Evolutionary conservation across 352 stramenopile genomes (phyloP).

Genomic region (Pythium grandisporangium): DNA sequence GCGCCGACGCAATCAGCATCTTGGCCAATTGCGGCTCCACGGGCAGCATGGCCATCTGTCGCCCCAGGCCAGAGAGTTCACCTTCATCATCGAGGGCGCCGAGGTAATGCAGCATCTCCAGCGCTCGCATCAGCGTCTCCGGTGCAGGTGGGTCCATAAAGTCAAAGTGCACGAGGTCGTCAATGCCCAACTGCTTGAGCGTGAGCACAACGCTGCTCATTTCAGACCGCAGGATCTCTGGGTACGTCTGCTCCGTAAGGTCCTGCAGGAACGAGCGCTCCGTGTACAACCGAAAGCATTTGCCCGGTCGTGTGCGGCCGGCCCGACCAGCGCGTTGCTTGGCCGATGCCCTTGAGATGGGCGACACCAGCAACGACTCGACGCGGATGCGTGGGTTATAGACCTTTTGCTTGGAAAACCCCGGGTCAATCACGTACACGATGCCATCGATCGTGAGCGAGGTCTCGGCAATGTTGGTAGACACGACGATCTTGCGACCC

Average conservation of each 20-base stretch:
- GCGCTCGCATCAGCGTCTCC: constrained; percentile 96
- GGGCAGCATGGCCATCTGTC: constrained; percentile 95
- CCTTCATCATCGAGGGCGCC: constrained; percentile 97
- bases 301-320: constrained; percentile 87
- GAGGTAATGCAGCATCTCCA: constrained; percentile 98
- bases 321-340: constrained; percentile 91
- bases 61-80: constrained; percentile 88
- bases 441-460: constrained; percentile 99
- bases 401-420: constrained; percentile 99
- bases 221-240: constrained; percentile 96
- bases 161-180: constrained; percentile 99
- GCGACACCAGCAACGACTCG: constrained; percentile 97
- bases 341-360: constrained; percentile 95
- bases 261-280: constrained; percentile 96
- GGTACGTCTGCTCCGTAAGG: constrained; percentile 98
- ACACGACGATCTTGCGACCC: constrained; percentile 96
- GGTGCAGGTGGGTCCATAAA: constrained; percentile 99
- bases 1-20: constrained; percentile 92
- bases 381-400: constrained; percentile 99
- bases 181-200: constrained; percentile 97
- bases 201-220: constrained; percentile 96
- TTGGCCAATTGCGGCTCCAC: constrained; percentile 97
- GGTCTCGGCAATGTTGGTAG: constrained; percentile 99
- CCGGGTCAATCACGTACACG: constrained; percentile 99
- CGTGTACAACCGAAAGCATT: constrained; percentile 98